Base-by-base conservation (phyloP, 352 stramenopile genomes). In the Globisporangium takayamanum region DNA sequence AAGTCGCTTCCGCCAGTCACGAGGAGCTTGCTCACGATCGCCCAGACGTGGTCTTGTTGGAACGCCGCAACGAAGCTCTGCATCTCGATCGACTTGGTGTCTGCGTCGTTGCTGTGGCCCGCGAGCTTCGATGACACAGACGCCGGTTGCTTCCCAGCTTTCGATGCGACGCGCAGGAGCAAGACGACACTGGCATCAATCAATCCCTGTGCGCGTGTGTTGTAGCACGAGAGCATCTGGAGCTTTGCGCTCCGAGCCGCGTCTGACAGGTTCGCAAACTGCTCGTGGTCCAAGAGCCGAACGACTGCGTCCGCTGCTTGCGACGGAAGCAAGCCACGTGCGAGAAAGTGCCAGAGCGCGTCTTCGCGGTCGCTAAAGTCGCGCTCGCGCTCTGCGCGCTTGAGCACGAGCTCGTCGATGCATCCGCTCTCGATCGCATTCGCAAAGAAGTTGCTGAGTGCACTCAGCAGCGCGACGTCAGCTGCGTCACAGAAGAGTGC, bases 121-220 rank as follows among this genome's bases (percentile, higher is more conserved):
- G 14, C 14, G 6, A 10, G 18, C 47, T 62, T 56, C 14, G 26
- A 25, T 5, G 30, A 12, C 12, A 18, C 18, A 30, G 37, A 5
- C 20, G 22, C 20, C 7, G 49, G 57, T 33, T 78, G 69, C 20
- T 70, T 66, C 6, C 72, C 62, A 10, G 69, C 74, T 64, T 87
- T 88, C 0, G 76, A 72, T 16, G 83, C 78, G 2, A 88, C 60
- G 22, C 80, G 75, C 8, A 90, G 71, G 4, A 92, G 61, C 11
- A 92, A 55, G 1, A 92, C 78, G 18, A 92, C 66, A 0, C 73
- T 80, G 11, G 78, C 60, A 41, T 92, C 83, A 30, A 90, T 59
- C 1, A 90, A 52, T 2, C 83, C 80, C 44, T 89, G 80, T 0
- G 78, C 76, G 56, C 80, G 64, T 7, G 89, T 81, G 52, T 85